Evolutionary conservation across 2,329 filamentous ascomycete species (phyloP), one percentile per base, ranked within the genome.

Genomic region (Penicillium sp.): DNA sequence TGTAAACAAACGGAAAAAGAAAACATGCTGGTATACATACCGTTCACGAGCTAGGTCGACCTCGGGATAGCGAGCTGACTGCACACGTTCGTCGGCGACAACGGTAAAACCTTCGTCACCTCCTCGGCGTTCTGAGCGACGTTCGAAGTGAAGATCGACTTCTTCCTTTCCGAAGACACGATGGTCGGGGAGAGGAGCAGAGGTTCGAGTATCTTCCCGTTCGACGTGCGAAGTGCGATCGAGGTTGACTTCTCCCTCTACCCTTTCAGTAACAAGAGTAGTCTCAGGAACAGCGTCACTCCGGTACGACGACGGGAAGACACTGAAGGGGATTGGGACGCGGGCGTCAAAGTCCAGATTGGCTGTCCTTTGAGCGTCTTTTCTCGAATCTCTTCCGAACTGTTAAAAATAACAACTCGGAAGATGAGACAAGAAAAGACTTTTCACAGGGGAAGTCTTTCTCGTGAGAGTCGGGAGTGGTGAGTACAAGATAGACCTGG

Each of bases 341-440:
- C 93, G 91, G 85, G 93, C 93, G 91, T 97, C 93, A 95, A 96
- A 97, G 92, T 97, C 93, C 93, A 97, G 93, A 86, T 92, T 97
- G 92, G 85, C 92, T 90, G 90, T 89, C 89, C 91, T 88, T 83
- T 79, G 81, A 81, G 83, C 84, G 88, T 83, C 87, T 86, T 85
- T 88, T 89, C 89, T 91, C 87, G 86, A 88, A 88, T 78, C 75
- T 75, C 78, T 79, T 78, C 77, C 78, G 78, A 79, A 80, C 73
- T 78, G 76, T 76, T 75, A 67, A 62, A 66, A 62, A 65, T 66
- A 78, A 78, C 76, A 79, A 79, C 72, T 78, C 78, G 78, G 79
- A 80, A 80, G 78, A 70, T 75, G 71, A 80, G 74, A 78, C 78
- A 79, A 80, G 78, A 80, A 80, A 80, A 79, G 78, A 80, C 78